A percentile compares a stretch with the other conserved stretches of the same genome.
Evolutionary conservation across 805 yeast species (phyloP).

Genomic region (Henningerozyma blattae): DNA sequence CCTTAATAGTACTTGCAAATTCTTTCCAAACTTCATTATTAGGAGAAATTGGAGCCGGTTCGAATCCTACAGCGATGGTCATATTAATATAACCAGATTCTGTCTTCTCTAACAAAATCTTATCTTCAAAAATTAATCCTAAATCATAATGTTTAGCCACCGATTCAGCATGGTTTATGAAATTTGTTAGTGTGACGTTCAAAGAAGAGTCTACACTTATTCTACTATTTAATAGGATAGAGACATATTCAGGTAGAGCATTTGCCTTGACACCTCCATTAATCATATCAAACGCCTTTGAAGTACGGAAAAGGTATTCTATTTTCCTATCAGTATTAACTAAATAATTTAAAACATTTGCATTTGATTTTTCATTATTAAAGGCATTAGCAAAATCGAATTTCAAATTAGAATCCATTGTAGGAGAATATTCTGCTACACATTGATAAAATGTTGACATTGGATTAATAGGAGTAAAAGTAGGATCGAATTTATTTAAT

Average conservation of each 20-base stretch:
- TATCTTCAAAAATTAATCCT: conserved; percentile 28
- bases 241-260: conserved; percentile 59
- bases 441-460: conserved; percentile 45
- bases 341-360: background rate
- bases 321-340: conserved; percentile 10
- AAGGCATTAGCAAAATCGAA: conserved; percentile 25
- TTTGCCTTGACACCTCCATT: conserved; percentile 66
- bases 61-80: conserved; percentile 13
- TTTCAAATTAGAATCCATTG: conserved; percentile 12
- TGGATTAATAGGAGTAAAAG: conserved; percentile 46
- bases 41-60: conserved; percentile 32
- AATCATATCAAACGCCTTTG: conserved; percentile 58
- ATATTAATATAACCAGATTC: conserved; percentile 22
- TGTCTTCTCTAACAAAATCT: conserved; percentile 15
- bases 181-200: conserved; percentile 29
- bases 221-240: conserved; percentile 49
- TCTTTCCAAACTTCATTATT: conserved; percentile 26
- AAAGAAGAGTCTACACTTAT: conserved; percentile 45
- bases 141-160: conserved; percentile 38
- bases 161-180: conserved; percentile 24
- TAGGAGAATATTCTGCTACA: conserved; percentile 37
- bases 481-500: conserved; percentile 29
- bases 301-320: conserved; percentile 29
- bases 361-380: conserved; percentile 11
- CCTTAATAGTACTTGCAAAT: conserved; percentile 42